A percentile compares a stretch with the other conserved stretches of the same genome.
These are phyloP conservation scores for Gaertneriomyces semiglobifer DNA, from an alignment of 192 early-diverging fungal genomes.

Conservation along the genomic window DNA sequence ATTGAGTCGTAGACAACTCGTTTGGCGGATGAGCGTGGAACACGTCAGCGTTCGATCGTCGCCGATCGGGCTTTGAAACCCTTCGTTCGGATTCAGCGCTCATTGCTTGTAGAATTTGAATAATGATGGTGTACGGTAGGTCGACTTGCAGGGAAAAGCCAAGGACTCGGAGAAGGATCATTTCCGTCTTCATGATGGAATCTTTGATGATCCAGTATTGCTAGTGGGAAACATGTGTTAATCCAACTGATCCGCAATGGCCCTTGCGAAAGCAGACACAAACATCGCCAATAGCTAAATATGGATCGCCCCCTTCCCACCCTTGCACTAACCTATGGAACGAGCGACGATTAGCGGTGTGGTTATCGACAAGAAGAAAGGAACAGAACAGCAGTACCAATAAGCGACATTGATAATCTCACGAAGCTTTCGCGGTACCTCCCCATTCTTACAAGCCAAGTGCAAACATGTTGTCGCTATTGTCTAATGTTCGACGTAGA, in stretches of 20 bases:
- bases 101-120: not conserved
- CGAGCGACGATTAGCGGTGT: not conserved
- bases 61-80: not conserved
- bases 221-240: too few relatives aligned
- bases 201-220: conserved; percentile 7
- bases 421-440: conserved; percentile 4
- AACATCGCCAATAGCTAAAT: not conserved
- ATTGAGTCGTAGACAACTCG: not conserved
- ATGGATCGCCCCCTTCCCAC: not conserved
- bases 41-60: not conserved
- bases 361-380: not conserved
- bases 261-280: too few relatives aligned
- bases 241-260: too few relatives aligned
- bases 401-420: conserved; percentile 8
- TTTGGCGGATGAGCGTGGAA: not conserved
- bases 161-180: not conserved
- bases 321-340: not conserved
- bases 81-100: not conserved
- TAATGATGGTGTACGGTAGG: not conserved
- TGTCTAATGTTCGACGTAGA: not conserved
- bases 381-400: not conserved
- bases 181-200: not conserved
- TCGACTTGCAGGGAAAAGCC: not conserved
- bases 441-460: not conserved
- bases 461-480: conserved; percentile 1